Percentiles rank a stretch among this genome's conserved stretches.
Conservation (phyloP, 495 filamentous ascomycete genomes). For the Penicillium tannophilum region DNA sequence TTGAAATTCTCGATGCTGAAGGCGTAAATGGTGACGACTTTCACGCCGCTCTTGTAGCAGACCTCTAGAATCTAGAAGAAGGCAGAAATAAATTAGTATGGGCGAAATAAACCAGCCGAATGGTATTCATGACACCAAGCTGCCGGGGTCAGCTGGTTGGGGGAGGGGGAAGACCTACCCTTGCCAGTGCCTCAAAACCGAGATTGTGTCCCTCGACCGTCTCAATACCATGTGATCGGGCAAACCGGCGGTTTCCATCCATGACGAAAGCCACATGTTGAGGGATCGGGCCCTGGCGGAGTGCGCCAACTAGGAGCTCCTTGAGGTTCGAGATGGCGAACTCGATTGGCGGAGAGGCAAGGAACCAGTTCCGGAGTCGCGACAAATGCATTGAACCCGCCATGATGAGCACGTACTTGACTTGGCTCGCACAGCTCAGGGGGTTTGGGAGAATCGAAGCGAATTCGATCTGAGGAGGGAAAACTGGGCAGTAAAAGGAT, state of each 20-base stretch:
- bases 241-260: conserved; percentile 96
- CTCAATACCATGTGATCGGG: conserved; percentile 86
- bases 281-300: conserved; percentile 88
- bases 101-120: neutral
- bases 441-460: conserved; percentile 7
- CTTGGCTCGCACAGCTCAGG: conserved; percentile 2
- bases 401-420: conserved; percentile 30
- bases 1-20: conserved; percentile 99
- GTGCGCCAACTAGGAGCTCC: conserved; percentile 80
- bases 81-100: conserved; percentile 1
- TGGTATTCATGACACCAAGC: neutral
- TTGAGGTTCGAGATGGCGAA: conserved; percentile 72
- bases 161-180: conserved; percentile 46
- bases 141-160: neutral
- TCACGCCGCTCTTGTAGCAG: conserved; percentile 92
- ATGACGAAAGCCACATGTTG: conserved; percentile 97
- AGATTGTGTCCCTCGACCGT: conserved; percentile 96
- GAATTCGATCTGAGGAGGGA: conserved; percentile 6
- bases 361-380: conserved; percentile 79
- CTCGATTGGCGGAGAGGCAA: conserved; percentile 86
- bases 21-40: conserved; percentile 95
- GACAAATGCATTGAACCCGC: conserved; percentile 67
- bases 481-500: conserved; percentile 6
- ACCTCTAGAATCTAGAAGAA: conserved; percentile 80
- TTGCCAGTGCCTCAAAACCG: conserved; percentile 91